Evolutionary conservation across 768 basidiomycete species (phyloP).

Genomic region (Leccinum obscurum): DNA sequence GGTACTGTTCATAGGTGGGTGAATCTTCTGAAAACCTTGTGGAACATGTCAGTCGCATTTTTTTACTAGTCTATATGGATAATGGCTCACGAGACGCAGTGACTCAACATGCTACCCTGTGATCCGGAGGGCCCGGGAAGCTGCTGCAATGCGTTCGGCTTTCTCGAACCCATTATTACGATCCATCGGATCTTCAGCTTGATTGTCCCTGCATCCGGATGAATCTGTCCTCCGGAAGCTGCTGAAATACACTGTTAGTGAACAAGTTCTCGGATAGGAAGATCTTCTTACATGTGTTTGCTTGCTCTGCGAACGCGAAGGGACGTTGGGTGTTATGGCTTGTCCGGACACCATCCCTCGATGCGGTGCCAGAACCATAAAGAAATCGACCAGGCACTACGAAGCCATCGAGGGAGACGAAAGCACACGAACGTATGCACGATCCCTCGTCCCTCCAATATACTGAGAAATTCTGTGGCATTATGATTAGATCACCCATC

Average conservation of each 20-base stretch:
- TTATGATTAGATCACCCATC: conserved; percentile 6
- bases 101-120: conserved; percentile 39
- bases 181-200: conserved; percentile 46
- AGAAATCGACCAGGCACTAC: conserved; percentile 64
- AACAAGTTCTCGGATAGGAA: background rate
- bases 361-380: conserved; percentile 53
- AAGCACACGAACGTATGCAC: conserved; percentile 53
- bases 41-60: conserved; percentile 8
- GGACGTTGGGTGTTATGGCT: conserved; percentile 53
- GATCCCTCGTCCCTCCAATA: conserved; percentile 66
- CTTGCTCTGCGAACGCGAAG: conserved; percentile 54
- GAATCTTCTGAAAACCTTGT: conserved; percentile 47
- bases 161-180: conserved; percentile 31
- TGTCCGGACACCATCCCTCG: conserved; percentile 53
- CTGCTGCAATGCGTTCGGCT: conserved; percentile 44
- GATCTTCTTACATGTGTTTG: conserved; percentile 36
- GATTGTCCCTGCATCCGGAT: conserved; percentile 51
- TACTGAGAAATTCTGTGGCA: conserved; percentile 52
- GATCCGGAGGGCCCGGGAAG: conserved; percentile 40
- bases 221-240: conserved; percentile 23
- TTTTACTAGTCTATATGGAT: background rate
- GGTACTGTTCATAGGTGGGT: conserved; percentile 39
- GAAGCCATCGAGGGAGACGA: conserved; percentile 64
- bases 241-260: background rate
- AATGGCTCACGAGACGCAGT: conserved; percentile 46